These are phyloP conservation scores for Cenchrus purpureus DNA, from an alignment of 176 grass and related monocot species.

Conservation along the genomic window DNA sequence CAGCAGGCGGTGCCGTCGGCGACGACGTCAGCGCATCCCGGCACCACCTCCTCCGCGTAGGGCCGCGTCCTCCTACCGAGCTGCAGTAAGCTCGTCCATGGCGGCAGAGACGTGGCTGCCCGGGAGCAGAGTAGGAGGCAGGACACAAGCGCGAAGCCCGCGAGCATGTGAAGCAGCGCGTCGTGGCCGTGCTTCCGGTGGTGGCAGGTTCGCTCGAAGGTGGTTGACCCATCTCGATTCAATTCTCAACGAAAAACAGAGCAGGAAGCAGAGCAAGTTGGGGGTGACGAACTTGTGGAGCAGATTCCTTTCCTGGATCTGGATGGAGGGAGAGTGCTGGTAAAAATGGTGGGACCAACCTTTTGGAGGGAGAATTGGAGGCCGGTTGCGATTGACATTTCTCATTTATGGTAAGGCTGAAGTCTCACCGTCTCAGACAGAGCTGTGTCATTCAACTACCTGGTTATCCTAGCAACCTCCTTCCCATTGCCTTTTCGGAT, in stretches of 20 bases:
- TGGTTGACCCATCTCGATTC: constrained; percentile 56
- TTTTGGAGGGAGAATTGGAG: no score
- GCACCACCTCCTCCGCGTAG: background rate
- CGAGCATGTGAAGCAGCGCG: constrained; percentile 41
- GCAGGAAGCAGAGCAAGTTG: background rate
- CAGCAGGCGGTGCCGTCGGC: constrained; percentile 49
- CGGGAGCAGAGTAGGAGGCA: constrained; percentile 37
- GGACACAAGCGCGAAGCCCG: constrained; percentile 35
- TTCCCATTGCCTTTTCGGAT: constrained; percentile 41
- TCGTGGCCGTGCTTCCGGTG: no score
- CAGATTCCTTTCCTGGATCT: background rate
- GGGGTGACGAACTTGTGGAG: no score
- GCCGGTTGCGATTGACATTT: no score
- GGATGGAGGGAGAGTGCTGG: background rate
- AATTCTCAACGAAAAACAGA: background rate
- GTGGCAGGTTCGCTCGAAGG: constrained; percentile 46
- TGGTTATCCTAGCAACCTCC: constrained; percentile 67
- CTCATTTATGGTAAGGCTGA: no score
- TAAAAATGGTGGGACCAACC: no score
- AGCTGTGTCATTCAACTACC: constrained; percentile 35
- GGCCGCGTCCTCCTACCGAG: background rate
- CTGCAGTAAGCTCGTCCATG: constrained; percentile 54
- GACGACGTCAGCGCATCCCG: constrained; percentile 1
- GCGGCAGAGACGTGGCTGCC: constrained; percentile 40
- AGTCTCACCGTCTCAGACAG: background rate